Base-by-base conservation (phyloP, 768 basidiomycete genomes). In the Boletus sp. region DNA sequence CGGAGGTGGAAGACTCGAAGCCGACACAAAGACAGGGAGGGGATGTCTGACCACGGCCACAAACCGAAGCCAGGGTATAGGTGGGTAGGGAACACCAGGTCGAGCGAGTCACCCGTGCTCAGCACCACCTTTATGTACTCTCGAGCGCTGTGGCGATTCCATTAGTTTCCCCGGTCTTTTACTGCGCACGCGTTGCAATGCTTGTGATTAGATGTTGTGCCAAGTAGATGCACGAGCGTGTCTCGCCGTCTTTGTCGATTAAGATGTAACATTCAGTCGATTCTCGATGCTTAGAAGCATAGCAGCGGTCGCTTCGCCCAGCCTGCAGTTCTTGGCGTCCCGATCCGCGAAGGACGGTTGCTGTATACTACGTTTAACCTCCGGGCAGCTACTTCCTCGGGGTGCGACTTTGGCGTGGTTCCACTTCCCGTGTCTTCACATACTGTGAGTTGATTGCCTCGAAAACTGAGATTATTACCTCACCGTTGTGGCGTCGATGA, bases 281-380 rank as follows among this genome's bases (percentile, higher is more conserved):
- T 50, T 50, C 49, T 47, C 37, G 51, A 37, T 27, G 14, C 17
- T 37, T 11, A n/a, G 49, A 54, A 39, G 38, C 39, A 39, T 9
- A 27, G 37, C n/a, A n/a, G n/a, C 8, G 15, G 32, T 45, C 41
- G 34, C 53, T 46, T 47, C 56, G 44, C 25, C 23, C n/a, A 30
- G 25, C 40, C 13, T 40, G 47, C 46, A 45, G 11, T 45, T 55
- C 64, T 64, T 64, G 64, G 64, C 64, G 7, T 32, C 37, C 40
- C 39, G 53, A 64, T 61, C 53, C 55, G 60, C 45, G 37, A 27
- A 48, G 34, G 30, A 21, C 25, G 50, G 33, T 40, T 40, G 50
- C 29, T 21, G 41, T 34, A 32, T 33, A 25, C 25, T 25, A 3
- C 25, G 25, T 25, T 11, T 41, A 32, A 41, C 53, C 44, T 53